Conservation (phyloP, 192 early-diverging fungal species). For the Backusella circina region DNA sequence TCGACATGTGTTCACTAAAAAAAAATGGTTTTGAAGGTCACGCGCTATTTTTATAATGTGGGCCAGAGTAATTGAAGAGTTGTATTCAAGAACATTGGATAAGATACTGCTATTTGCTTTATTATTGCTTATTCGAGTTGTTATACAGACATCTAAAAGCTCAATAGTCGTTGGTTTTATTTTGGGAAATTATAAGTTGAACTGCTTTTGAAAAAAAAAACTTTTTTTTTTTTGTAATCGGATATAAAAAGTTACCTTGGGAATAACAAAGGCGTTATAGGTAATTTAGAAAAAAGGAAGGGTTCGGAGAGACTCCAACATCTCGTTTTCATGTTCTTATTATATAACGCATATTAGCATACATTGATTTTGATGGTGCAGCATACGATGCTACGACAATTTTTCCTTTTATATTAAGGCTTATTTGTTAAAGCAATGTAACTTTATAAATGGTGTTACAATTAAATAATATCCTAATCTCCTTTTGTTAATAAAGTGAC, state of each 20-base stretch:
- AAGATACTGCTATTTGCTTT: background rate
- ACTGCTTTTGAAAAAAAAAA: background rate
- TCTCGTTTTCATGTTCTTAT: background rate
- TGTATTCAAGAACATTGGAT: background rate
- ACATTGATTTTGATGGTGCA: background rate
- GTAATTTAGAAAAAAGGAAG: background rate
- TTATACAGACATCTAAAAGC: background rate
- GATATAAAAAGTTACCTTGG: background rate
- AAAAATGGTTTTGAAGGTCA: background rate
- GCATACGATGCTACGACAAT: background rate
- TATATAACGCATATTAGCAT: background rate
- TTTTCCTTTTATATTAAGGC: background rate
- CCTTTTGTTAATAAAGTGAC: background rate
- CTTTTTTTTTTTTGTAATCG: background rate
- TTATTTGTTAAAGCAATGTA: background rate
- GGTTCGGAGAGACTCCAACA: background rate
- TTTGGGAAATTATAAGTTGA: background rate
- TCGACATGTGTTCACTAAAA: background rate
- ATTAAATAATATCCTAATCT: background rate
- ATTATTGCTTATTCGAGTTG: no score
- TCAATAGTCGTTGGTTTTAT: background rate
- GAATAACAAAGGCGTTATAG: background rate
- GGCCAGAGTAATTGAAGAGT: background rate
- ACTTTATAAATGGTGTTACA: background rate
- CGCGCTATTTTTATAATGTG: background rate